These are phyloP conservation scores for Didymosphaeria variabile DNA, from an alignment of 2,329 filamentous ascomycete genomes.

Conservation along the genomic window DNA sequence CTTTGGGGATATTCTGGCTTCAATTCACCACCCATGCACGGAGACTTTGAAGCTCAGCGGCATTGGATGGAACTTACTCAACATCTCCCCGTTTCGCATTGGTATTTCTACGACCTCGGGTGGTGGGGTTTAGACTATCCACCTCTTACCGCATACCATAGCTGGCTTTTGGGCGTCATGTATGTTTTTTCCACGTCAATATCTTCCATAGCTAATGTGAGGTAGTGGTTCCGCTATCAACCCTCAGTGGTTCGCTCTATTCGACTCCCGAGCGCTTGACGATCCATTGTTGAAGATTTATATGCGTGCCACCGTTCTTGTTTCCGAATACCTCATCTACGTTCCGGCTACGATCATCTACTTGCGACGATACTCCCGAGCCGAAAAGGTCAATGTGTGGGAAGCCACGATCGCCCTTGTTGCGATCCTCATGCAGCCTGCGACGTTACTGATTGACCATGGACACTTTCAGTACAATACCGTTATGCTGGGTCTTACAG, in stretches of 20 bases:
- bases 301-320: constrained; percentile 91
- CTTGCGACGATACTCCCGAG: constrained; percentile 79
- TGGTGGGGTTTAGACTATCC: constrained; percentile 99
- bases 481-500: constrained; percentile 92
- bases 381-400: constrained; percentile 81
- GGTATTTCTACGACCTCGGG: constrained; percentile 96
- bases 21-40: constrained; percentile 85
- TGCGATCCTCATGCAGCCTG: constrained; percentile 91
- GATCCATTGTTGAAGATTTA: constrained; percentile 85
- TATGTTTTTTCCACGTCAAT: constrained; percentile 47
- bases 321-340: constrained; percentile 91
- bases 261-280: constrained; percentile 82
- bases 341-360: constrained; percentile 87
- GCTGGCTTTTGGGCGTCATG: constrained; percentile 91
- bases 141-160: constrained; percentile 96
- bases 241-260: constrained; percentile 85
- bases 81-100: constrained; percentile 87
- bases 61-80: constrained; percentile 99
- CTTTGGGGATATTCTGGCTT: constrained; percentile 96
- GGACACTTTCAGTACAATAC: constrained; percentile 98
- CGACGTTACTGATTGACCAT: constrained; percentile 90
- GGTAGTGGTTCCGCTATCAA: constrained; percentile 76
- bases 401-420: constrained; percentile 84
- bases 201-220: constrained; percentile 16
- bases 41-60: constrained; percentile 96